A percentile compares a stretch with the other conserved stretches of the same genome.
These are phyloP conservation scores for Macrocystidia cucumis DNA, from an alignment of 1,284 basidiomycete genomes.

Conservation along the genomic window DNA sequence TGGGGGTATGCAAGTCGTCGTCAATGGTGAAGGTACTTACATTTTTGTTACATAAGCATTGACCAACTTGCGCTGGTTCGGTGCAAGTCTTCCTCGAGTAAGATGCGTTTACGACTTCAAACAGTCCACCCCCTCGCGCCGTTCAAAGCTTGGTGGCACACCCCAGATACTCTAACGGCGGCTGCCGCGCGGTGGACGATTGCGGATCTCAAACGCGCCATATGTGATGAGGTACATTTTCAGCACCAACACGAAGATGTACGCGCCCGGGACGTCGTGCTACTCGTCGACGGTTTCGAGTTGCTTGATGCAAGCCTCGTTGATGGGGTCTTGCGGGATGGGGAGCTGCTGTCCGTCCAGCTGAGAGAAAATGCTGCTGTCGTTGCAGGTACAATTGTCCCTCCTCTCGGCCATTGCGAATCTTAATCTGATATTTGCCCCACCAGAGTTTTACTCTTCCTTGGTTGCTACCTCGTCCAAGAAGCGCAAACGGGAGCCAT, in stretches of 20 bases:
- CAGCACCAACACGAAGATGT: conserved; percentile 20
- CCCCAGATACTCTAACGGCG: conserved; percentile 20
- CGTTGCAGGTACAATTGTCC: background rate
- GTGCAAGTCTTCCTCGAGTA: too few species aligned
- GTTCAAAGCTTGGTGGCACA: conserved; percentile 34
- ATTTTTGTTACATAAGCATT: too few species aligned
- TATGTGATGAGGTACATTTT: too few species aligned
- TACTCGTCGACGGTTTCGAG: conserved; percentile 32
- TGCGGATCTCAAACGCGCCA: conserved; percentile 21
- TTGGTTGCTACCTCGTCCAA: background rate
- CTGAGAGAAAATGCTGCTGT: background rate
- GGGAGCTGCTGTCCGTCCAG: conserved; percentile 28
- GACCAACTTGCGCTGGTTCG: too few species aligned
- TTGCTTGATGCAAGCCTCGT: conserved; percentile 27
- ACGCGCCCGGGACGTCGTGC: conserved; percentile 14
- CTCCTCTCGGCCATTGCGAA: background rate
- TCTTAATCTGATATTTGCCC: background rate
- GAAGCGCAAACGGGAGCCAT: background rate
- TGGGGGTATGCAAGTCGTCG: too few species aligned
- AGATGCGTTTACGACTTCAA: conserved; percentile 33
- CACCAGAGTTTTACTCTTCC: too few species aligned
- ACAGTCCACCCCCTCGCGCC: conserved; percentile 27
- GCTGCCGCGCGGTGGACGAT: conserved; percentile 17
- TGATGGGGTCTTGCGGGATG: conserved; percentile 29
- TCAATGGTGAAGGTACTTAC: too few species aligned